These are phyloP conservation scores for Escallonia rubra DNA, from an alignment of 129 eudicot species.

Conservation along the genomic window DNA sequence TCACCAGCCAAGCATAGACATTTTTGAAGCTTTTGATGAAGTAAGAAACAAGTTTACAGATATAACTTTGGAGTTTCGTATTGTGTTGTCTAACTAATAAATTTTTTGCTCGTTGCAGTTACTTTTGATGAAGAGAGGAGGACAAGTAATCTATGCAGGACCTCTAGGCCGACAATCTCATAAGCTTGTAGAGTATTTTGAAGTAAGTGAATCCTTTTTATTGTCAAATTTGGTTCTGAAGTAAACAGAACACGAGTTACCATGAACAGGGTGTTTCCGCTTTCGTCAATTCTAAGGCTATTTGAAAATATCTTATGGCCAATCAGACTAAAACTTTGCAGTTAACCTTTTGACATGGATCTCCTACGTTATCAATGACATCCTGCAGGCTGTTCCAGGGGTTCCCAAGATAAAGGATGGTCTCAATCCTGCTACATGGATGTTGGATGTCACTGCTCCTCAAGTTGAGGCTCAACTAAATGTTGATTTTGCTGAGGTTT, in stretches of 20 bases:
- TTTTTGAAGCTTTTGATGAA: slow-evolving; percentile 92
- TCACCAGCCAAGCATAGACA: slow-evolving; percentile 87
- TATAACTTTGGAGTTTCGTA: neutral
- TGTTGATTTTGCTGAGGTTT: slow-evolving; percentile 54
- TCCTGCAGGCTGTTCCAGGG: slow-evolving; percentile 50
- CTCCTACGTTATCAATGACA: neutral
- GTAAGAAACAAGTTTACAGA: slow-evolving; percentile 14
- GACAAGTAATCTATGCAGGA: slow-evolving; percentile 68
- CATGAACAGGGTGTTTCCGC: too few species aligned
- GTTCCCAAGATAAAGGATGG: slow-evolving; percentile 57
- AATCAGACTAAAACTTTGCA: too few species aligned
- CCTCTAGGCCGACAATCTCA: slow-evolving; percentile 69
- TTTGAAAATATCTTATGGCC: too few species aligned
- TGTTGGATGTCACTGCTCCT: slow-evolving; percentile 48
- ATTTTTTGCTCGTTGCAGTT: slow-evolving; percentile 27
- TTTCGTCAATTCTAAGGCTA: too few species aligned
- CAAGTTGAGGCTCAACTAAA: slow-evolving; percentile 38
- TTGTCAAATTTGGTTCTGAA: too few species aligned
- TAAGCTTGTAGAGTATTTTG: slow-evolving; percentile 51
- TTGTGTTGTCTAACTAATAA: neutral
- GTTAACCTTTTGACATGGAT: too few species aligned
- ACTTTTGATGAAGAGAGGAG: slow-evolving; percentile 81
- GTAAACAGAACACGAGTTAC: too few species aligned
- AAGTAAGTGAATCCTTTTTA: slow-evolving; percentile 34
- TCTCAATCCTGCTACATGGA: slow-evolving; percentile 79